Evolutionary conservation across 2,329 filamentous ascomycete species (phyloP).

Genomic region (Camptophora hylomeconis): DNA sequence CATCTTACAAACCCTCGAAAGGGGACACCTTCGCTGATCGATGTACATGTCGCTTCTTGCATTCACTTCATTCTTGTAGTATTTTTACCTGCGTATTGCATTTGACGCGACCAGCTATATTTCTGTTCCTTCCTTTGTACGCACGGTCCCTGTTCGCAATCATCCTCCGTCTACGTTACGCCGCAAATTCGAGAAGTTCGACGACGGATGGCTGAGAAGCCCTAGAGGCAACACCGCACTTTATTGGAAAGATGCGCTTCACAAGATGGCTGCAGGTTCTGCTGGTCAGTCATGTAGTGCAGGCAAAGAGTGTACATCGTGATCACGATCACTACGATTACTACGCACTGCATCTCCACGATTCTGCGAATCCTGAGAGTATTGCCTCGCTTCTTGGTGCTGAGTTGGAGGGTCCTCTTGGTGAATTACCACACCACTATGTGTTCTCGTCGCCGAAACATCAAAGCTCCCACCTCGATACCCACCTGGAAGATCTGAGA

Average conservation of each 20-base stretch:
- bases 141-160: too few species aligned
- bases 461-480: conserved; percentile 41
- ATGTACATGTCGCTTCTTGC: too few species aligned
- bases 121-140: too few species aligned
- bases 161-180: too few species aligned
- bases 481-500: conserved; percentile 39
- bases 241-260: not conserved
- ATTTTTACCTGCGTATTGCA: too few species aligned
- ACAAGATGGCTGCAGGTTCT: not conserved
- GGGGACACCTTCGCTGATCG: too few species aligned
- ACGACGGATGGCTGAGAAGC: too few species aligned
- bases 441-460: conserved; percentile 61
- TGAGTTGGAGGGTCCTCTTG: conserved; percentile 66
- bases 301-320: conserved; percentile 37
- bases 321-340: conserved; percentile 77
- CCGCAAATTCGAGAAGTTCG: too few species aligned
- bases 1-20: too few species aligned
- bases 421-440: conserved; percentile 67
- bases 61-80: too few species aligned
- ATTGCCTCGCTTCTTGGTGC: conserved; percentile 64
- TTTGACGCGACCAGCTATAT: too few species aligned
- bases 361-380: conserved; percentile 49
- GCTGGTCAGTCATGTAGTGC: conserved; percentile 16
- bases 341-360: conserved; percentile 76
- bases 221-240: too few species aligned